Conservation (phyloP, 108 stramenopile species). For the Nannochloropsis oceanica region DNA sequence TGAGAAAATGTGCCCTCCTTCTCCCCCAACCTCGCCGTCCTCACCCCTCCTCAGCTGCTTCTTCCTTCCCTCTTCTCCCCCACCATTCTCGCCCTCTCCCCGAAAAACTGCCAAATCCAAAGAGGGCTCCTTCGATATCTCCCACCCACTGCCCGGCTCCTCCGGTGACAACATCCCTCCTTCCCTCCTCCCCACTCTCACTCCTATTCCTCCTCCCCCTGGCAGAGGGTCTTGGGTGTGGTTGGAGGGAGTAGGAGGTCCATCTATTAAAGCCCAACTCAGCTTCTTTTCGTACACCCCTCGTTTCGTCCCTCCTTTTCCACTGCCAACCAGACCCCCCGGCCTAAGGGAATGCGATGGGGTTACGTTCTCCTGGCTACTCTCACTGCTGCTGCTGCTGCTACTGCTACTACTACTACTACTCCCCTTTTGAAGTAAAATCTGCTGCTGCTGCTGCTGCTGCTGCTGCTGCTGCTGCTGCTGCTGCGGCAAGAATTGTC, state of each 20-base stretch:
- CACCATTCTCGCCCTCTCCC: not conserved
- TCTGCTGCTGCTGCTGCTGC: not conserved
- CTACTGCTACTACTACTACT: not conserved
- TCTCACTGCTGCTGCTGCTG: too few species aligned
- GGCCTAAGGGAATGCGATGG: not conserved
- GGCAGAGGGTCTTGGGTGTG: not conserved
- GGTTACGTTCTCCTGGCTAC: too few species aligned
- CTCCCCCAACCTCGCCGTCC: too few species aligned
- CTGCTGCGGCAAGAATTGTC: not conserved
- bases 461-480: not conserved
- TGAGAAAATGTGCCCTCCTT: too few species aligned
- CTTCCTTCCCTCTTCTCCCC: too few species aligned
- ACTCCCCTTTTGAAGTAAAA: not conserved
- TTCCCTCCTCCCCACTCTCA: not conserved
- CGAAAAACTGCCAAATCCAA: not conserved
- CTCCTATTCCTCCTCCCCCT: not conserved
- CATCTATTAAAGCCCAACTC: not conserved
- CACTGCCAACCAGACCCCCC: not conserved
- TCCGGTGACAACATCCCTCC: not conserved
- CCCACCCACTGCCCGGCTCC: not conserved
- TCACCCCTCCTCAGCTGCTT: too few species aligned
- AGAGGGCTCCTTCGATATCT: not conserved
- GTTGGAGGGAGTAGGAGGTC: not conserved
- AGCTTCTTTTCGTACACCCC: not conserved
- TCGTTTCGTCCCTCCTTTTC: not conserved